Base-by-base conservation (phyloP, 108 stramenopile genomes). In the Epipyxis sp. region DNA sequence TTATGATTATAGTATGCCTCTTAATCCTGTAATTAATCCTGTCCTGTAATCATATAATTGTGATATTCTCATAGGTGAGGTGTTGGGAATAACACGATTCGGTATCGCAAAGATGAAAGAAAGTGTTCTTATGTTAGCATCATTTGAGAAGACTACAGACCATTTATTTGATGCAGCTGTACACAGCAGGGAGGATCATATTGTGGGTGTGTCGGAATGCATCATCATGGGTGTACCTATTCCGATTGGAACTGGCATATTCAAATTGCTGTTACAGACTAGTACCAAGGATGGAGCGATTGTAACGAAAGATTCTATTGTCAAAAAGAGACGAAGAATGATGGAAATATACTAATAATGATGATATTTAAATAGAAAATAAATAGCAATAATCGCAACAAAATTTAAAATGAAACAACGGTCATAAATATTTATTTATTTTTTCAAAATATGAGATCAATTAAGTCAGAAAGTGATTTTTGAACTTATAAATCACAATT, bases 161-260 rank as follows among this genome's bases (percentile, higher is more conserved):
- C 98, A 99, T 80, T 85, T 99, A 57, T 99, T 99, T 85, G 96
- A 99, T 83, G 98, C 98, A 45, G 95, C 98, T 13, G 94, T 93
- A 57, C 98, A 97, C 81, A 94, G 30, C 27, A 40, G 78, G 1
- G 68, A 67, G 30, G 98, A 99, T 80, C 89, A 89, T 59, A 96
- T 99, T 82, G 94, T 94, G 10, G 98, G 97, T 13, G 98, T 98
- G 43, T 94, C 93, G 62, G 94, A 99, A 87, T 99, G 98, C 80
- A 99, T 99, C 85, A 97, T 99, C 74, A 98, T 97, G 97, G 98
- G 98, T 1, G 94, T 92, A n/a, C 94, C 95, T 30, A 94, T 96
- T 68, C 95, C 95, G 13, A 83, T 99, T 59, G 98, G 98, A 43
- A 96, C 97, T 32, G 98, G 98, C 37, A 76, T 94, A 46, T 96